phyloP scores from a whole-genome alignment of 2,329 filamentous ascomycete genomes.

The Fusarium sp. region DNA sequence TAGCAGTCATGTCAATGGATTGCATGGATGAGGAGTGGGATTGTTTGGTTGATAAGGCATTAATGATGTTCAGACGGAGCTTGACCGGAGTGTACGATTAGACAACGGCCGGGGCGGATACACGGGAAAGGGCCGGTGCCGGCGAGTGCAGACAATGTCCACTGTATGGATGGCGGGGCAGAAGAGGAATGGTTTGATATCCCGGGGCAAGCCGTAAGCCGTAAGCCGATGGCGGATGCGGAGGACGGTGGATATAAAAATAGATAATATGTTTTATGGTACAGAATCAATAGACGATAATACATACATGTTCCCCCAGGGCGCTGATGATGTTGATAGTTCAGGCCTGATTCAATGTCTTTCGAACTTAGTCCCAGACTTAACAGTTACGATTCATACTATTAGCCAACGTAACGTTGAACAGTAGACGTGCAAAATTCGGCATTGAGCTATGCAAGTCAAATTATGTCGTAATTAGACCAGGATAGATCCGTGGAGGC shows the following conservation, averaged over 20 bases:
- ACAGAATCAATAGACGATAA: constrained; percentile 11
- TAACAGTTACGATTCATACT: background rate
- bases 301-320: background rate
- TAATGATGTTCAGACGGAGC: constrained; percentile 34
- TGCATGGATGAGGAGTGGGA: constrained; percentile 34
- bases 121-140: constrained; percentile 44
- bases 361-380: background rate
- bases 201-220: constrained; percentile 29
- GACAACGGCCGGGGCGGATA: constrained; percentile 39
- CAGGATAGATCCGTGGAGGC: constrained; percentile 25
- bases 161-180: constrained; percentile 4
- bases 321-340: background rate
- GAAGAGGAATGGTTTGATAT: constrained; percentile 10
- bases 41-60: constrained; percentile 30
- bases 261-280: constrained; percentile 15
- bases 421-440: constrained; percentile 5
- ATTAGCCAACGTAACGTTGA: constrained; percentile 21
- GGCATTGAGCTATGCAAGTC: constrained; percentile 5
- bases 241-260: constrained; percentile 28
- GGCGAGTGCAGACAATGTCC: constrained; percentile 28
- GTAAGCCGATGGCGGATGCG: constrained; percentile 40
- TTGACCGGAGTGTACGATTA: constrained; percentile 34
- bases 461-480: constrained; percentile 38
- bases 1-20: constrained; percentile 37
- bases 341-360: background rate